Base-by-base conservation (phyloP, 2,329 filamentous ascomycete genomes). In the Cadophora sp. region DNA sequence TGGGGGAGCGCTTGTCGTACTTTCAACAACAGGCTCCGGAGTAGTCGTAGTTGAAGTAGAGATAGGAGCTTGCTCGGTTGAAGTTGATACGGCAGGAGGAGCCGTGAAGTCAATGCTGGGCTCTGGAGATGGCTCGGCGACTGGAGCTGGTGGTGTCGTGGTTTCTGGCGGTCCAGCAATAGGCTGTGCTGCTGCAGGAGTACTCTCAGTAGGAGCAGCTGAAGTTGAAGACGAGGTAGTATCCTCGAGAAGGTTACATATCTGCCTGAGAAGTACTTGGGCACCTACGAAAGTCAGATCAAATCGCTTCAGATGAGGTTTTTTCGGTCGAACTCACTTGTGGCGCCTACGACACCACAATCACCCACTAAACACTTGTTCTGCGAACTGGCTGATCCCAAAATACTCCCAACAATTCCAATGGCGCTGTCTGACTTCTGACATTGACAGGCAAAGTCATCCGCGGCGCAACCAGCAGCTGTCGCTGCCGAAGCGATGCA, bases 371-470 rank as follows among this genome's bases (percentile, higher is more conserved):
- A 59, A 40, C 56, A 59, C 24, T 24, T 26, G 24, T 59, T 59
- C 56, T 59, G 56, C 4, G 31, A 37, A 7, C 34, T 43, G 9
- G 43, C 56, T 24, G 56, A 43, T 3, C 56, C 56, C 22, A 59
- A 22, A 24, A 59, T 34, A 43, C 37, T 59, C 8, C n/a, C 22
- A 1, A 59, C 34, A n/a, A 43, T 8, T 22, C 34, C 56, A 1
- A 37, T 6, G 34, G 43, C 11, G 22, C 31, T 26, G 31, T 59
- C 56, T 19, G 56, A 16, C 19, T 37, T 26, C 34, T 59, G 31
- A 16, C 56, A 59, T 40, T 59, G 56, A 40, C 56, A 59, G 12
- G 56, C 31, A 16, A 40, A 59, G 9, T 59, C 56, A 43, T 26
- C 56, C 5, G 56, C 56, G 2, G 31, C 56, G 31, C 56, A 59